Conservation (phyloP, 2,329 filamentous ascomycete genomes). For the Colletotrichum spinosum region DNA sequence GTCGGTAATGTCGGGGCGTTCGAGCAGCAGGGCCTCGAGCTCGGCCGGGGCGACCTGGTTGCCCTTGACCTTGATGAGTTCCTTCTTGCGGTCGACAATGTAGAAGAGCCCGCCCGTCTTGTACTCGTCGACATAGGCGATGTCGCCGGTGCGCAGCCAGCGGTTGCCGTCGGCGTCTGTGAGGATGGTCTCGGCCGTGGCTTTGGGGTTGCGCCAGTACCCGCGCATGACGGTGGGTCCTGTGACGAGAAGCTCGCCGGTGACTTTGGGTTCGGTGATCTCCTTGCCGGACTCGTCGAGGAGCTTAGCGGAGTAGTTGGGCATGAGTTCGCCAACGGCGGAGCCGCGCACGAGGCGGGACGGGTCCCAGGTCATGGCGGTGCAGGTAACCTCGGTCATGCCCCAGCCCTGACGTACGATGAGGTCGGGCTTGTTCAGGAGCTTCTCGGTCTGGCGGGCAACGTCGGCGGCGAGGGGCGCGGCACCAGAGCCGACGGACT, state of each 20-base stretch:
- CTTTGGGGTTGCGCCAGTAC: slow-evolving; percentile 79
- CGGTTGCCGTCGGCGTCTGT: slow-evolving; percentile 60
- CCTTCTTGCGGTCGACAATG: slow-evolving; percentile 80
- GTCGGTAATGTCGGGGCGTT: slow-evolving; percentile 64
- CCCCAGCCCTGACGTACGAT: slow-evolving; percentile 79
- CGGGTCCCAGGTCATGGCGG: slow-evolving; percentile 73
- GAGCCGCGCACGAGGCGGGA: slow-evolving; percentile 50
- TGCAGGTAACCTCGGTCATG: slow-evolving; percentile 87
- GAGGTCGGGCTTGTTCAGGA: slow-evolving; percentile 48
- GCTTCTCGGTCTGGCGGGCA: slow-evolving; percentile 66
- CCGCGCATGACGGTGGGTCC: slow-evolving; percentile 80
- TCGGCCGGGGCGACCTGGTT: slow-evolving; percentile 70
- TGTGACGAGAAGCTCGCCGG: slow-evolving; percentile 79
- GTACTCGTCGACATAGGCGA: slow-evolving; percentile 74
- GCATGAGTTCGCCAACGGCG: slow-evolving; percentile 74
- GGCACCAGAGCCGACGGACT: slow-evolving; percentile 71
- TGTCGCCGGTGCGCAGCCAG: slow-evolving; percentile 82
- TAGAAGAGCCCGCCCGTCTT: slow-evolving; percentile 62
- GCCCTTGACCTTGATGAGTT: slow-evolving; percentile 72
- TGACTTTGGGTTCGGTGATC: slow-evolving; percentile 61
- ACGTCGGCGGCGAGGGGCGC: slow-evolving; percentile 74
- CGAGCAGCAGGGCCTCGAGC: slow-evolving; percentile 51
- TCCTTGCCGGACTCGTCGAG: slow-evolving; percentile 68
- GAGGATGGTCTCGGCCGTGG: slow-evolving; percentile 69
- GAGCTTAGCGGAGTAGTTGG: slow-evolving; percentile 77